Evolutionary conservation across 2,329 filamentous ascomycete species (phyloP).

Genomic region (Pseudogymnoascus sp.): DNA sequence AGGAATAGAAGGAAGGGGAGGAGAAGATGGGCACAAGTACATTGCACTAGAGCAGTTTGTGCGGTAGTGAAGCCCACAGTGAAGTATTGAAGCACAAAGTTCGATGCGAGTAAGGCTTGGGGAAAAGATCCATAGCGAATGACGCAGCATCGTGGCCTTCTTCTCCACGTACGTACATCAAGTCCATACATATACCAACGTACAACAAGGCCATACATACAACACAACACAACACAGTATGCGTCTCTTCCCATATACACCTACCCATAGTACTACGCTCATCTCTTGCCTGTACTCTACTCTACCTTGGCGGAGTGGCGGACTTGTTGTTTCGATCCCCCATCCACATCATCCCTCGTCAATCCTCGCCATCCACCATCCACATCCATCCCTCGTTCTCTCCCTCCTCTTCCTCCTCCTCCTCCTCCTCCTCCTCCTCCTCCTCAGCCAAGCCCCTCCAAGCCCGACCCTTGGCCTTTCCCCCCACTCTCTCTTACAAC

Average conservation of each 20-base stretch:
- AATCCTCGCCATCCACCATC: too few species aligned
- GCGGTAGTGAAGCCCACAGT: not conserved
- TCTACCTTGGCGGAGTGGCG: not conserved
- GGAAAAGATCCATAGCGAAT: not conserved
- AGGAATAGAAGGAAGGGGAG: too few species aligned
- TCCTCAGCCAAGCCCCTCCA: not conserved
- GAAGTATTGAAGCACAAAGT: not conserved
- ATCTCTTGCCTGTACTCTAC: not conserved
- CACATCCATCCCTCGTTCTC: not conserved
- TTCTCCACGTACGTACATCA: not conserved
- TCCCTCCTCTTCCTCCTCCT: not conserved
- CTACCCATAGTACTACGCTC: not conserved
- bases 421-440: too few species aligned
- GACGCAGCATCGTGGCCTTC: not conserved
- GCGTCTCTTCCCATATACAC: not conserved
- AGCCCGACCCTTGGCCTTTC: not conserved
- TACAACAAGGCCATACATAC: too few species aligned
- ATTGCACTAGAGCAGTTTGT: not conserved
- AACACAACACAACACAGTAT: too few species aligned
- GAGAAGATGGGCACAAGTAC: not conserved
- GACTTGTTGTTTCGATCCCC: not conserved
- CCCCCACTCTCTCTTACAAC: not conserved
- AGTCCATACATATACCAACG: too few species aligned
- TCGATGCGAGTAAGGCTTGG: not conserved
- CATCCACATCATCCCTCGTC: not conserved